A percentile compares a stretch with the other conserved stretches of the same genome.
Conservation (phyloP, 2,329 filamentous ascomycete species). For the Ophiostoma tasmaniense region DNA sequence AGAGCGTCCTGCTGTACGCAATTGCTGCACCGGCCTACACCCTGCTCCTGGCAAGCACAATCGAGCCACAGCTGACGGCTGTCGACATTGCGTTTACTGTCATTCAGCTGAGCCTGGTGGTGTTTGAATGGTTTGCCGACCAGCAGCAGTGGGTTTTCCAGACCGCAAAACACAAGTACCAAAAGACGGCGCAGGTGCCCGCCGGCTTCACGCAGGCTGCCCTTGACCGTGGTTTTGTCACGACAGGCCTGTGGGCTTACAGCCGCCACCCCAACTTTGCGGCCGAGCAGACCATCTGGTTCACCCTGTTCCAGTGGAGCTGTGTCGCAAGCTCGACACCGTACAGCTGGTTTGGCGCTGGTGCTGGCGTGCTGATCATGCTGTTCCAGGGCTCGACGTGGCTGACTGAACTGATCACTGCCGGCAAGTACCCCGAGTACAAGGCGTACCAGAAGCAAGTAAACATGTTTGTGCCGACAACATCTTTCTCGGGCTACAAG, state of each 20-base stretch:
- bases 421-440: conserved; percentile 83
- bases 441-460: conserved; percentile 73
- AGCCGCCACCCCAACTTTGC: conserved; percentile 93
- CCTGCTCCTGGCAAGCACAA: conserved; percentile 62
- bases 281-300: conserved; percentile 86
- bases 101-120: conserved; percentile 41
- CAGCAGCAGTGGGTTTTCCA: conserved; percentile 92
- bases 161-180: conserved; percentile 67
- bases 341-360: conserved; percentile 71
- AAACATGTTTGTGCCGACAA: conserved; percentile 70
- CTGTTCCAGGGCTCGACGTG: conserved; percentile 86
- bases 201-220: conserved; percentile 58
- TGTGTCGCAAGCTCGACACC: conserved; percentile 62
- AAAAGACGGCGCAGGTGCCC: conserved; percentile 62
- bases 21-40: conserved; percentile 73
- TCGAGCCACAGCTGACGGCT: conserved; percentile 42
- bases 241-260: conserved; percentile 75
- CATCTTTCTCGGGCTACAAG: conserved; percentile 35
- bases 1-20: conserved; percentile 72
- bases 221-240: conserved; percentile 82
- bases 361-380: conserved; percentile 59
- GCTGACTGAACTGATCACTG: conserved; percentile 75
- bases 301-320: conserved; percentile 79
- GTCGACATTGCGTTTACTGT: conserved; percentile 42
- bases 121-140: conserved; percentile 74